These are phyloP conservation scores for Teratosphaeria epicoccoides DNA, from an alignment of 2,329 filamentous ascomycete genomes.

Conservation along the genomic window DNA sequence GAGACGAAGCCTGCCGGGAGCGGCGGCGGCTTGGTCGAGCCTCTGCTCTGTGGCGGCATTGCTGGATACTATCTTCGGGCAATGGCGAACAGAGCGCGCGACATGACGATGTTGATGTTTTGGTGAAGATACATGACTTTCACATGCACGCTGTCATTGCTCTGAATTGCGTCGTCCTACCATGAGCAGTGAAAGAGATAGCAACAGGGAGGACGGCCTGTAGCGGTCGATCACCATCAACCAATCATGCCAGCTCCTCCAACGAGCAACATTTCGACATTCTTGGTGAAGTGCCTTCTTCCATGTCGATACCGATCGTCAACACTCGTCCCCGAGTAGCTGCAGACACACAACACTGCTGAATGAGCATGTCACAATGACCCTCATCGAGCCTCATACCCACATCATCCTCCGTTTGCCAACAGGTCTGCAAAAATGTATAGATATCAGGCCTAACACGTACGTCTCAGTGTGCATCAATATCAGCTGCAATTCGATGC, in stretches of 20 bases:
- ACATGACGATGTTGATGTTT: neutral
- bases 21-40: conserved; percentile 16
- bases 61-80: neutral
- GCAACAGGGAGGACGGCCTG: neutral
- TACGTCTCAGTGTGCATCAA: conserved; percentile 37
- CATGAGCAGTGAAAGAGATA: too few species aligned
- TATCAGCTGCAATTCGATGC: conserved; percentile 10
- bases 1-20: conserved; percentile 34
- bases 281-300: too few species aligned
- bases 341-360: too few species aligned
- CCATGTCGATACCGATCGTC: too few species aligned
- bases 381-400: conserved; percentile 37
- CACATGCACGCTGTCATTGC: neutral
- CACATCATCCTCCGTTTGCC: conserved; percentile 47
- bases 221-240: neutral
- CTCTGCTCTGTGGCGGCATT: conserved; percentile 34
- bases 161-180: too few species aligned
- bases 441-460: conserved; percentile 53
- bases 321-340: too few species aligned
- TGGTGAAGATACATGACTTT: neutral
- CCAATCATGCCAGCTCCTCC: neutral
- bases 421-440: conserved; percentile 47
- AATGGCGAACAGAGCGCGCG: neutral
- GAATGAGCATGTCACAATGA: neutral
- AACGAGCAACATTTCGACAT: too few species aligned